Evolutionary conservation across 2,329 filamentous ascomycete species (phyloP), one percentile per base, ranked within the genome.

Genomic region (Aspergillus costaricaensis): DNA sequence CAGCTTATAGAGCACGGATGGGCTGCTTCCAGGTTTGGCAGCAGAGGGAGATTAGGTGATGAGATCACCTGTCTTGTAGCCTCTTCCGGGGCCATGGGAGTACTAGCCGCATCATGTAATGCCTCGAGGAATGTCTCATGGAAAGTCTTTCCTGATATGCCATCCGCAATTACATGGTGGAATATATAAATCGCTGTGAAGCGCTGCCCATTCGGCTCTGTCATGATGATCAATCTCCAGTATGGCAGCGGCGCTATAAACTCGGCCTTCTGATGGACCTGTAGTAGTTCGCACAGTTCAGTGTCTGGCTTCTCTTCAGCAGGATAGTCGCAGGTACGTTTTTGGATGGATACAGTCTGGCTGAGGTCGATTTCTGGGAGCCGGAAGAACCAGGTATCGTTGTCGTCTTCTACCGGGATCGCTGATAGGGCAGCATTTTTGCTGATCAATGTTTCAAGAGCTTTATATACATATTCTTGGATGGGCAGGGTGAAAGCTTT

Each of bases 111-210:
- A 25, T 70, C 30, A 32, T 32, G 61, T 15, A 83, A 61, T 3
- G 76, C 77, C 4, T 66, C 62, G 4, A 77, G 71, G 39, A 83
- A 79, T 0, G 73, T 69, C 8, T 71, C 66, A 56, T 83, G 81
- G 61, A 83, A 83, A 0, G 78, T 71, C 25, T 80, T 73, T 0
- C 77, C 79, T 0, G 79, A 81, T 8, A 68, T 69, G 1, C 81
- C 81, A 63, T 84, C 81, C 1, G 76, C 77, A 51, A 83, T 71
- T 2, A 76, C 78, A 68, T 83, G 81, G 57, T 84, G 81, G 61
- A 74, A 81, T 10, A 82, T 70, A 68, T 81, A 83, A 2, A 68
- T 68, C 2, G 76, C 78, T 0, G 78, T 80, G 60, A 83, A 82
- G 2, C 60, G 63, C 3, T 56, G 65, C 2, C 63, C n/a, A 36